These are phyloP conservation scores for Coelastrella sp. DNA, from an alignment of 139 green algal genomes.

Conservation along the genomic window DNA sequence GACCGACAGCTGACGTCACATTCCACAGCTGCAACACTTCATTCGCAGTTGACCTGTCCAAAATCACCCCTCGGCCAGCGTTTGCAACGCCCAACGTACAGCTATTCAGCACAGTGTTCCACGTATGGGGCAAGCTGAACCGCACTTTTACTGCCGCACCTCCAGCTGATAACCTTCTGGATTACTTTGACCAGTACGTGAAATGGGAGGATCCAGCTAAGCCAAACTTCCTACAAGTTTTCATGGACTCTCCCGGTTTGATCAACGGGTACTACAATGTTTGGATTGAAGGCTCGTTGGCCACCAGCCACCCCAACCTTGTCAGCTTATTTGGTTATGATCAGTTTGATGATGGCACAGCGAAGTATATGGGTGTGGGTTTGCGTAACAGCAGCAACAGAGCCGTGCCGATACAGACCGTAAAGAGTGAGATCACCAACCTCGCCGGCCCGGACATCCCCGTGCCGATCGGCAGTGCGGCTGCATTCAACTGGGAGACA, in stretches of 20 bases:
- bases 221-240: slow-evolving; percentile 46
- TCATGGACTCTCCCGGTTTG: slow-evolving; percentile 42
- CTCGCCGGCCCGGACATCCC: slow-evolving; percentile 35
- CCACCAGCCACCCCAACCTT: slow-evolving; percentile 42
- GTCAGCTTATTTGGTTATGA: slow-evolving; percentile 47
- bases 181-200: slow-evolving; percentile 56
- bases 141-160: slow-evolving; percentile 40
- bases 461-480: background rate
- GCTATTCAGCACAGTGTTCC: slow-evolving; percentile 48
- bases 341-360: slow-evolving; percentile 46
- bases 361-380: slow-evolving; percentile 51
- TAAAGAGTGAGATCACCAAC: slow-evolving; percentile 37
- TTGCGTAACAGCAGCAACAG: slow-evolving; percentile 52
- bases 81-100: slow-evolving; percentile 39
- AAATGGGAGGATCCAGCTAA: slow-evolving; percentile 42
- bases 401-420: slow-evolving; percentile 48
- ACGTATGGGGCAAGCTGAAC: slow-evolving; percentile 56
- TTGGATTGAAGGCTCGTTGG: slow-evolving; percentile 51
- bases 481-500: slow-evolving; percentile 47
- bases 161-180: slow-evolving; percentile 40
- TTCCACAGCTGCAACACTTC: slow-evolving; percentile 53
- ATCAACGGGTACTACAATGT: slow-evolving; percentile 50
- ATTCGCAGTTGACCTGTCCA: slow-evolving; percentile 48
- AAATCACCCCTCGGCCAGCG: slow-evolving; percentile 36
- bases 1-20: slow-evolving; percentile 28